Conservation (phyloP, 345 rosid genomes). For the Citrus trifoliata region DNA sequence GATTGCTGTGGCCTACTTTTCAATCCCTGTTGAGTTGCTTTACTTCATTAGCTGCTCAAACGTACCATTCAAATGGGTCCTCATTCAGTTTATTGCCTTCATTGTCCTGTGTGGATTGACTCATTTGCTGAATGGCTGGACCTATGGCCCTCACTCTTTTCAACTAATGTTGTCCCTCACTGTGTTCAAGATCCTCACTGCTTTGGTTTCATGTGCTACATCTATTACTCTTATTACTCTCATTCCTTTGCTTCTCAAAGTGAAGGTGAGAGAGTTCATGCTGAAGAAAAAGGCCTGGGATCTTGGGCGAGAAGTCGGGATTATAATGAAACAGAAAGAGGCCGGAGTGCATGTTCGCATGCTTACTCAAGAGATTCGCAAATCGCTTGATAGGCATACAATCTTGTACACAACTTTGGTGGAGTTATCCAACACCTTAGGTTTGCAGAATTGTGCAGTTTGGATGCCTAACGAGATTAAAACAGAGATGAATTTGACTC, state of each 20-base stretch:
- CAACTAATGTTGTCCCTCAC: slow-evolving; percentile 88
- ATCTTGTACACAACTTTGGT: slow-evolving; percentile 85
- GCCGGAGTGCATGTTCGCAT: slow-evolving; percentile 81
- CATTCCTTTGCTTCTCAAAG: slow-evolving; percentile 87
- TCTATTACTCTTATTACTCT: slow-evolving; percentile 87
- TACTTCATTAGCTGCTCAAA: slow-evolving; percentile 96
- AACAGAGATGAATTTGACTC: slow-evolving; percentile 72
- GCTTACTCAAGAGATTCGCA: slow-evolving; percentile 97
- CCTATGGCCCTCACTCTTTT: slow-evolving; percentile 77
- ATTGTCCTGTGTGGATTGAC: slow-evolving; percentile 97
- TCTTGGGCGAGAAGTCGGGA: slow-evolving; percentile 89
- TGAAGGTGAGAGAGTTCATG: slow-evolving; percentile 91
- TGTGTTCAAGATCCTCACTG: slow-evolving; percentile 86
- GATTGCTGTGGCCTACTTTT: slow-evolving; percentile 93
- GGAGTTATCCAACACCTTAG: slow-evolving; percentile 85
- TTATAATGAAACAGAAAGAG: slow-evolving; percentile 84
- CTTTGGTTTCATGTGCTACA: slow-evolving; percentile 94
- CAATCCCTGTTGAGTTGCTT: slow-evolving; percentile 89
- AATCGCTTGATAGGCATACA: slow-evolving; percentile 80
- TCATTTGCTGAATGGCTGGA: slow-evolving; percentile 94
- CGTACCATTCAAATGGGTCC: slow-evolving; percentile 97
- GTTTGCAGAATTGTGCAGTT: slow-evolving; percentile 82
- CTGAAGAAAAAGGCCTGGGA: slow-evolving; percentile 88
- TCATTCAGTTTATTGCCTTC: slow-evolving; percentile 88
- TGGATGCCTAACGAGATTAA: slow-evolving; percentile 83